phyloP scores from a whole-genome alignment of 164 flowering plant species.

The Tinospora cordifolia region DNA sequence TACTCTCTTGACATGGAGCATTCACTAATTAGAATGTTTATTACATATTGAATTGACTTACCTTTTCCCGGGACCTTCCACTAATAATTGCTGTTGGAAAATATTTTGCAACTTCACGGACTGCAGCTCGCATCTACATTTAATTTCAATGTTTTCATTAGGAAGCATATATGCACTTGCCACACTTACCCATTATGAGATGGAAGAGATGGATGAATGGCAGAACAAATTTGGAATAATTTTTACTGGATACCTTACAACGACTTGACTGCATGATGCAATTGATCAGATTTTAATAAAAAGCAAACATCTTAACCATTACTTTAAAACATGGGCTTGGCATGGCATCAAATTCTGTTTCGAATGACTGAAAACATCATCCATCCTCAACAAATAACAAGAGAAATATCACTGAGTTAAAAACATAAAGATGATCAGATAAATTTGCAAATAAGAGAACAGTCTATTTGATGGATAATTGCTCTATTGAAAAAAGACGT shows the following conservation, averaged over 20 bases:
- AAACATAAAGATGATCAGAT: background rate
- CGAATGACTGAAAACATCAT: background rate
- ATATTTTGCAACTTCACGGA: slow-evolving; percentile 26
- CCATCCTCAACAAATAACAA: background rate
- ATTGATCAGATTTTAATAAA: no score
- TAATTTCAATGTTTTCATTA: background rate
- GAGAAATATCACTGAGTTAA: background rate
- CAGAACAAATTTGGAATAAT: background rate
- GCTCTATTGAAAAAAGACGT: background rate
- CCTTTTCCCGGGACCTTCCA: slow-evolving; percentile 41
- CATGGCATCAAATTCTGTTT: background rate
- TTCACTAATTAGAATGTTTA: no score
- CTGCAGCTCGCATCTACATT: slow-evolving; percentile 38
- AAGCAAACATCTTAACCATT: no score
- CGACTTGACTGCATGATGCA: background rate
- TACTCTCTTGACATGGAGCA: no score
- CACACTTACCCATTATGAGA: background rate
- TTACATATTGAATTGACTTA: slow-evolving; percentile 4
- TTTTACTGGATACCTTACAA: background rate
- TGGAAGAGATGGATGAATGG: background rate
- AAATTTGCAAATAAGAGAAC: background rate
- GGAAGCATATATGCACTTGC: background rate
- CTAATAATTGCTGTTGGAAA: slow-evolving; percentile 47
- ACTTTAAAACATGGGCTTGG: background rate
- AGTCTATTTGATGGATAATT: background rate